Evolutionary conservation across 306 rosid species (phyloP), one percentile per base, ranked within the genome.

Genomic region (Cicer pinnatifidum): DNA sequence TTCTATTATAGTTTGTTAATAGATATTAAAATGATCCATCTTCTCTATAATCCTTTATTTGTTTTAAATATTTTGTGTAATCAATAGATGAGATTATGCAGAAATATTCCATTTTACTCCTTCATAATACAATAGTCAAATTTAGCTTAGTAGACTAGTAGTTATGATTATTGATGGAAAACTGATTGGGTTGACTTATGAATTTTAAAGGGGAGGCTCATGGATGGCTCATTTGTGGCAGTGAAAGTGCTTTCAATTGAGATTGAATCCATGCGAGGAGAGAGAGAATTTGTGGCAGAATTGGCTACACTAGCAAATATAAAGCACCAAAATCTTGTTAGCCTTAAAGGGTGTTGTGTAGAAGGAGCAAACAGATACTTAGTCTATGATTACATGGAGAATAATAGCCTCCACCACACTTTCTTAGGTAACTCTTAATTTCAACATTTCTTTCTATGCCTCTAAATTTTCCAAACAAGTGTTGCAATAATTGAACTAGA

Each of bases 361-460:
- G 97, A 91, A 73, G 95, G 95, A 67, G 78, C 83, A 56, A 67
- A 58, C 0, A 88, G 99, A 87, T 94, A 84, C 57, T 78, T 94
- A 72, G 95, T 94, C 43, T 94, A 91, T 51, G 93, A 94, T 53
- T 94, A 84, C 85, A 91, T 94, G 99, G 90, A 87, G 57, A 91
- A 94, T 78, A 94, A 89, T 45, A 94, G 92, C 84, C 93, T 94
- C 61, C 19, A 86, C 53, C 73, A 81, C 59, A 74, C 81, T 71
- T 90, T 91, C 56, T 82, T 85, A 54, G 90, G 98, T 93, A 79
- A 35, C 8, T 59, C 19, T 57, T 57, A 9, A 48, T 68, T 13
- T 46, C 1, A 58, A 23, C 41, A 5, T 64, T 45, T 38, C 62
- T 40, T 48, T 69, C 47, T 15, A 16, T 13, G 15, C n/a, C 1